Evolutionary conservation across 495 filamentous ascomycete genomes (phyloP).

Genomic region (Neurospora intermedia): DNA sequence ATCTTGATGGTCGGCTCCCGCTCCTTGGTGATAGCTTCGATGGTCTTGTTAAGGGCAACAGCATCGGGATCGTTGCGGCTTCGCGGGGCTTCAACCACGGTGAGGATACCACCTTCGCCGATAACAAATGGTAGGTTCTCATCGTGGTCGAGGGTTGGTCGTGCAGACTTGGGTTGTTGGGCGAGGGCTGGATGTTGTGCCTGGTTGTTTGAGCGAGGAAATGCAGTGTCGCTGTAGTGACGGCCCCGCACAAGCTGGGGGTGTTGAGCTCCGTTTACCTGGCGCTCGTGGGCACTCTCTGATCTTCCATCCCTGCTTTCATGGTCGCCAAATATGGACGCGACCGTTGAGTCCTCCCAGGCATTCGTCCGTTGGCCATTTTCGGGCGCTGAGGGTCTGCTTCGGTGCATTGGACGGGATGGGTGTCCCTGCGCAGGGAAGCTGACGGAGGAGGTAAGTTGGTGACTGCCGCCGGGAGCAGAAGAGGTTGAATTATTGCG

Average conservation of each 20-base stretch:
- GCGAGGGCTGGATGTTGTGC: conserved; percentile 2
- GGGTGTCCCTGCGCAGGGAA: conserved; percentile 11
- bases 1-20: conserved; percentile 9
- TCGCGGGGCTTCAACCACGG: conserved; percentile 12
- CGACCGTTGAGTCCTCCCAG: conserved; percentile 29
- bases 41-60: conserved; percentile 3
- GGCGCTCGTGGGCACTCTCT: conserved; percentile 17
- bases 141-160: conserved; percentile 5
- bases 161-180: conserved; percentile 2
- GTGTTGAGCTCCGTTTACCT: conserved; percentile 1
- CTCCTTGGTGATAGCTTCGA: conserved; percentile 5
- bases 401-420: conserved; percentile 22
- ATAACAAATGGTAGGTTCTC: conserved; percentile 24
- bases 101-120: conserved; percentile 23
- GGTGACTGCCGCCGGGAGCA: neutral
- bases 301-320: conserved; percentile 18
- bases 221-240: conserved; percentile 15
- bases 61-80: conserved; percentile 2
- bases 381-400: conserved; percentile 20
- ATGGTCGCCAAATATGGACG: conserved; percentile 25
- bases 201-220: conserved; percentile 1
- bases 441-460: conserved; percentile 12
- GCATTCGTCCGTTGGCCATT: conserved; percentile 13
- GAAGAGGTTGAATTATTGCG: neutral
- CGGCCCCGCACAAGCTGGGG: conserved; percentile 9